A percentile compares a stretch with the other conserved stretches of the same genome.
Conservation (phyloP, 306 rosid species). For the Pyrus bretschneideri region DNA sequence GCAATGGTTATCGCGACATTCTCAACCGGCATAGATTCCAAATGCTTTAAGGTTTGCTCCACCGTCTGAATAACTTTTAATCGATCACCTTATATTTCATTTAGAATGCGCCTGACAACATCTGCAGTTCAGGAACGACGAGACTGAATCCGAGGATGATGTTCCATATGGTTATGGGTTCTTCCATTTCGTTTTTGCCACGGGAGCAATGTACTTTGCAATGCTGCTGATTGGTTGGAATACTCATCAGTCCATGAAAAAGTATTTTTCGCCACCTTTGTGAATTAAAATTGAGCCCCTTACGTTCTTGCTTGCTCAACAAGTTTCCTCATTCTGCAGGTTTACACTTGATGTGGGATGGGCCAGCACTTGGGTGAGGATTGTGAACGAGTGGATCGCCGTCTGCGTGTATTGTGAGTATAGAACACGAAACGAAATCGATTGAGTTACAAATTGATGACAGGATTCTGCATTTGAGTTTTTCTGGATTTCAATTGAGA, state of each 20-base stretch:
- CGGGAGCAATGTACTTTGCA: conserved; percentile 98
- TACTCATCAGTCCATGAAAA: conserved; percentile 65
- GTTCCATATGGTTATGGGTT: conserved; percentile 97
- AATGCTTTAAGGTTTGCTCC: conserved; percentile 74
- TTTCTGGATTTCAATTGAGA: background rate
- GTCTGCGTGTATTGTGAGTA: conserved; percentile 87
- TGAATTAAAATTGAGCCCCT: background rate
- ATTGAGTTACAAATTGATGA: background rate
- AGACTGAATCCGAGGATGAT: conserved; percentile 56
- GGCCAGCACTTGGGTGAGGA: conserved; percentile 97
- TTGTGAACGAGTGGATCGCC: conserved; percentile 92
- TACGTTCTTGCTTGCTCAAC: background rate
- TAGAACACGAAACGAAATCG: background rate
- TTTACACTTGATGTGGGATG: conserved; percentile 98
- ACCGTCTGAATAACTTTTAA: conserved; percentile 18
- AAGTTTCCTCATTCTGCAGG: conserved; percentile 31
- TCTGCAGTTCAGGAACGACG: conserved; percentile 63
- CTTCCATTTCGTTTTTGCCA: conserved; percentile 93
- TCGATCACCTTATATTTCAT: conserved; percentile 10
- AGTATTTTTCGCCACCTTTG: conserved; percentile 27
- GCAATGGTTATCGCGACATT: conserved; percentile 87
- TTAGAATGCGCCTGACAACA: conserved; percentile 21
- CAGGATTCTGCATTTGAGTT: background rate
- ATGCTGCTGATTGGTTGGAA: conserved; percentile 95
- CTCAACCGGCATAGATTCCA: conserved; percentile 93